phyloP scores from a whole-genome alignment of 2,329 filamentous ascomycete species.

The Cytospora schulzeri region DNA sequence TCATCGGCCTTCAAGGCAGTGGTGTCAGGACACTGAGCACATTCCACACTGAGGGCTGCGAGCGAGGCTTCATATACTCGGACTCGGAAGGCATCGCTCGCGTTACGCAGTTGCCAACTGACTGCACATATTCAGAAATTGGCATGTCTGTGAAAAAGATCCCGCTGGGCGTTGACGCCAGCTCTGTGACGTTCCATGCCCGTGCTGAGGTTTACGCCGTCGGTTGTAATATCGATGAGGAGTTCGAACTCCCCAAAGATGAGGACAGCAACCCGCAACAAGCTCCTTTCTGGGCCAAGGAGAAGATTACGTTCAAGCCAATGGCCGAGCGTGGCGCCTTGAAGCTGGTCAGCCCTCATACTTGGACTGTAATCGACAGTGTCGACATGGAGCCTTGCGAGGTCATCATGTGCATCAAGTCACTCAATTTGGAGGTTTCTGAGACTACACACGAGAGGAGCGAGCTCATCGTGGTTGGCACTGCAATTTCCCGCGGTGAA shows the following conservation, averaged over 20 bases:
- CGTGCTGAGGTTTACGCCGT: conserved; percentile 75
- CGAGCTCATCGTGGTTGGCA: conserved; percentile 82
- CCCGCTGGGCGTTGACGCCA: conserved; percentile 68
- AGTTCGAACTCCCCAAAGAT: conserved; percentile 84
- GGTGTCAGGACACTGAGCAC: conserved; percentile 71
- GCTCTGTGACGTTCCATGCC: conserved; percentile 75
- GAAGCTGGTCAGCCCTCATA: conserved; percentile 76
- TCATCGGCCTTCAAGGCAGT: conserved; percentile 71
- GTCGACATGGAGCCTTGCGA: conserved; percentile 74
- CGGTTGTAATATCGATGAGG: conserved; percentile 66
- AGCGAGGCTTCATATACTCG: conserved; percentile 81
- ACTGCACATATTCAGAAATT: conserved; percentile 71
- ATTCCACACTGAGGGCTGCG: conserved; percentile 76
- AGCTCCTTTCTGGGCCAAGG: conserved; percentile 62
- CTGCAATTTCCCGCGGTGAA: conserved; percentile 83
- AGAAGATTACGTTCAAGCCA: conserved; percentile 67
- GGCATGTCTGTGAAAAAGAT: conserved; percentile 77
- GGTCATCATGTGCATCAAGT: conserved; percentile 78
- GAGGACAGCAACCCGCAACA: conserved; percentile 60
- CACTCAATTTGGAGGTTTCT: conserved; percentile 83
- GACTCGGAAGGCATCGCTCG: conserved; percentile 72
- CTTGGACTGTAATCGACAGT: conserved; percentile 77
- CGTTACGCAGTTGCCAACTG: conserved; percentile 69
- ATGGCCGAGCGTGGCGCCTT: conserved; percentile 71
- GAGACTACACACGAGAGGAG: conserved; percentile 87